Conservation (phyloP, 2,329 filamentous ascomycete genomes). For the Fusarium sp. region DNA sequence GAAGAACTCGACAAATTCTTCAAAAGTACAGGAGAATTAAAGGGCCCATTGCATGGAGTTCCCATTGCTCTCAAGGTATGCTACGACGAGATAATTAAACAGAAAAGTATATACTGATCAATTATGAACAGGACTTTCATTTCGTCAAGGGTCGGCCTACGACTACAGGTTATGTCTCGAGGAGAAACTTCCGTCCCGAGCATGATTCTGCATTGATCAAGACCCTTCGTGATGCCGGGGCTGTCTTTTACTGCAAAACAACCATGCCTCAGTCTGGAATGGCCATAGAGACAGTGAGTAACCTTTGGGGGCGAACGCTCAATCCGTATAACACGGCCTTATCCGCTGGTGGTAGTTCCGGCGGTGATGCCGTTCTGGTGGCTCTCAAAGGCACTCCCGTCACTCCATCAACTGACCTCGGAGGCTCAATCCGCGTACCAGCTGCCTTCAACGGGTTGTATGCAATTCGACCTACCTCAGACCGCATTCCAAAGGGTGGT, state of each 20-base stretch:
- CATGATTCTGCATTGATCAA: conserved; percentile 68
- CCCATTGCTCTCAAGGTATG: conserved; percentile 58
- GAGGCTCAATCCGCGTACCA: conserved; percentile 49
- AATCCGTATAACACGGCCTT: conserved; percentile 70
- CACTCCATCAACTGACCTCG: conserved; percentile 53
- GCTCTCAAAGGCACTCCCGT: conserved; percentile 52
- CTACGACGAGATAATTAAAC: background rate
- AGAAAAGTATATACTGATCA: background rate
- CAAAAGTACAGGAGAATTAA: conserved; percentile 5
- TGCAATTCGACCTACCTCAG: conserved; percentile 35
- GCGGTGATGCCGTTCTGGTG: conserved; percentile 61
- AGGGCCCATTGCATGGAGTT: conserved; percentile 69
- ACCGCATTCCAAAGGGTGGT: conserved; percentile 33
- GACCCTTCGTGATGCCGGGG: conserved; percentile 70
- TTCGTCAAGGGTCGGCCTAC: conserved; percentile 65
- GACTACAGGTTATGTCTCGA: conserved; percentile 67
- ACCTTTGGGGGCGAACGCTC: conserved; percentile 70
- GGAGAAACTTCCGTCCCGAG: conserved; percentile 63
- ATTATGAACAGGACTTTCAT: conserved; percentile 20
- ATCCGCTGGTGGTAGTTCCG: conserved; percentile 71
- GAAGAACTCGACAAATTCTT: conserved; percentile 13
- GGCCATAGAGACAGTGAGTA: conserved; percentile 69
- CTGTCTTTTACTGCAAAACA: conserved; percentile 75
- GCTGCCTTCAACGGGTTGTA: conserved; percentile 50
- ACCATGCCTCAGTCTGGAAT: conserved; percentile 70